Conservation (phyloP, 1,284 basidiomycete genomes). For the Vanrija pseudolonga region DNA sequence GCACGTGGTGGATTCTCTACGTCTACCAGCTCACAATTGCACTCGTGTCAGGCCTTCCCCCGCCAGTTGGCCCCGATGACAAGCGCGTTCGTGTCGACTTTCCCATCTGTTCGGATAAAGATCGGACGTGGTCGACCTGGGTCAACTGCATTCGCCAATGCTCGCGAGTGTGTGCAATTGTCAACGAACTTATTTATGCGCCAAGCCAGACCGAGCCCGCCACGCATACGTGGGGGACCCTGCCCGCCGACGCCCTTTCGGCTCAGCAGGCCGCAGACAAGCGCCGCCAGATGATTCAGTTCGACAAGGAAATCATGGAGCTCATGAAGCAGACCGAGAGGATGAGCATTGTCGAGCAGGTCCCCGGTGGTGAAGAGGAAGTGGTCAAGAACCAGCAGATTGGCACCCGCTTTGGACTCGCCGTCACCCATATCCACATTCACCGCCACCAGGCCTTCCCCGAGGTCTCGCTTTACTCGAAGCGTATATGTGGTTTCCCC, state of each 20-base stretch:
- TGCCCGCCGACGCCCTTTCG: too few relatives aligned
- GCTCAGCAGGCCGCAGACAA: neutral
- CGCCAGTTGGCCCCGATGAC: conserved; percentile 39
- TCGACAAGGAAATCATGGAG: conserved; percentile 41
- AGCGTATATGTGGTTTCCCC: conserved; percentile 47
- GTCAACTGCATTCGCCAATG: conserved; percentile 39
- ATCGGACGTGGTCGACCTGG: conserved; percentile 46
- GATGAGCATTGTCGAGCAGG: conserved; percentile 38
- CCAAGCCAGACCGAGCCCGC: neutral
- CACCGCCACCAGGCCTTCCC: conserved; percentile 49
- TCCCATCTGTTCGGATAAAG: conserved; percentile 39
- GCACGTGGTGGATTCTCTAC: conserved; percentile 49
- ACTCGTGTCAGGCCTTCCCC: conserved; percentile 28
- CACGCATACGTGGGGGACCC: too few relatives aligned
- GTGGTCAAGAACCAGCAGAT: conserved; percentile 48
- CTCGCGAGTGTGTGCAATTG: conserved; percentile 32
- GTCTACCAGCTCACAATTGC: conserved; percentile 33
- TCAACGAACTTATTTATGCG: conserved; percentile 38
- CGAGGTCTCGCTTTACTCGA: conserved; percentile 48
- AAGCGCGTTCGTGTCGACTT: conserved; percentile 42
- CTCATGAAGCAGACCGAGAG: conserved; percentile 44
- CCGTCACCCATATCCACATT: conserved; percentile 47
- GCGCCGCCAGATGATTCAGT: conserved; percentile 28
- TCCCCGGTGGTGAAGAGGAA: conserved; percentile 49
- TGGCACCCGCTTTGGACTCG: conserved; percentile 39